Percentiles rank a stretch among this genome's conserved stretches.
Conservation (phyloP, 2,329 filamentous ascomycete genomes). For the Beauveria australis region DNA sequence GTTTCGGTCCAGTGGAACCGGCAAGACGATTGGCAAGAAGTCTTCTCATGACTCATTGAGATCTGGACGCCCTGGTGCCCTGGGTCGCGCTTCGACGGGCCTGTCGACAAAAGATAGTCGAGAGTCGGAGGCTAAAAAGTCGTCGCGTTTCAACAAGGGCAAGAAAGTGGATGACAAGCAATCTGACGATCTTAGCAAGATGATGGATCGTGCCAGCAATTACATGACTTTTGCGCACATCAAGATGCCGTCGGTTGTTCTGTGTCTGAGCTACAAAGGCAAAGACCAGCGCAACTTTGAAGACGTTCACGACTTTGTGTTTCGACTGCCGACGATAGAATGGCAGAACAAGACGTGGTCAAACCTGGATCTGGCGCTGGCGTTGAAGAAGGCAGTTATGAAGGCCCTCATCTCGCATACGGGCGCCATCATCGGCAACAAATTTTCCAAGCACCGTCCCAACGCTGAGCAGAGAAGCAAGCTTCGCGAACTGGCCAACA, state of each 20-base stretch:
- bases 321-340: slow-evolving; percentile 86
- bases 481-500: slow-evolving; percentile 76
- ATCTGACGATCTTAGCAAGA: slow-evolving; percentile 87
- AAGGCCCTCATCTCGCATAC: slow-evolving; percentile 91
- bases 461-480: slow-evolving; percentile 70
- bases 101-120: slow-evolving; percentile 32
- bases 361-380: slow-evolving; percentile 85
- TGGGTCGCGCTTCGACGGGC: slow-evolving; percentile 36
- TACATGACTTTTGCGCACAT: slow-evolving; percentile 98
- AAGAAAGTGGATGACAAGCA: slow-evolving; percentile 49
- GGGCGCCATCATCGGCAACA: slow-evolving; percentile 94
- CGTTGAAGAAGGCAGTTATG: slow-evolving; percentile 89
- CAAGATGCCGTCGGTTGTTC: slow-evolving; percentile 87
- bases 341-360: slow-evolving; percentile 99
- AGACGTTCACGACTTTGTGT: slow-evolving; percentile 96
- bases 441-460: slow-evolving; percentile 83
- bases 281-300: slow-evolving; percentile 92
- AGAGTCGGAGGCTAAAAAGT: slow-evolving; percentile 37
- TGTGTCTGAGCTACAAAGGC: slow-evolving; percentile 94
- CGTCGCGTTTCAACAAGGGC: slow-evolving; percentile 48
- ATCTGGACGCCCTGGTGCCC: slow-evolving; percentile 30
- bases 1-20: slow-evolving; percentile 36
- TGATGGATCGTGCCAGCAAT: slow-evolving; percentile 90
- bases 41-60: slow-evolving; percentile 49
- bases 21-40: slow-evolving; percentile 42